A percentile compares a stretch with the other conserved stretches of the same genome.
These are phyloP conservation scores for Ogataea pini DNA, from an alignment of 805 yeast species.

Conservation along the genomic window DNA sequence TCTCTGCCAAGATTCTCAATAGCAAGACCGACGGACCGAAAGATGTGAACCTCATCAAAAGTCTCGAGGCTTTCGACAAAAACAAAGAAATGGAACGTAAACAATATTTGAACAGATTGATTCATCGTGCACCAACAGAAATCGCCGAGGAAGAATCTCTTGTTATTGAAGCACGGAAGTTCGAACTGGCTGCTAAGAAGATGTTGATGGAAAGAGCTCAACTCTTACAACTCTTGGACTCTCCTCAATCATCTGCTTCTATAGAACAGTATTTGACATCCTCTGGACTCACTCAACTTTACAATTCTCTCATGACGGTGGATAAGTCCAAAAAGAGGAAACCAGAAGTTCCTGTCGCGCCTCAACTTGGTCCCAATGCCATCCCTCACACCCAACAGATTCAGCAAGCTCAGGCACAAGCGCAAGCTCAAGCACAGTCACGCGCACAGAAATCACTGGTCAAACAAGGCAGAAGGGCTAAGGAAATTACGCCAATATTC, in stretches of 20 bases:
- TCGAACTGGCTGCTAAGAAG: conserved; percentile 89
- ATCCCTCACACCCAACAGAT: conserved; percentile 45
- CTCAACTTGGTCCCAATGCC: conserved; percentile 57
- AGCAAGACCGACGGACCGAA: conserved; percentile 39
- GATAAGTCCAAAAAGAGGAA: conserved; percentile 64
- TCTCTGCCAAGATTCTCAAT: conserved; percentile 57
- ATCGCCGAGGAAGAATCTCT: conserved; percentile 97
- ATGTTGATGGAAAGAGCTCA: conserved; percentile 82
- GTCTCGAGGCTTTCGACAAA: conserved; percentile 64
- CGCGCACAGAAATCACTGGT: conserved; percentile 14
- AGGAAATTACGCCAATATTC: background rate
- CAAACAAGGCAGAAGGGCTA: conserved; percentile 11
- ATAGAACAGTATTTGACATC: conserved; percentile 78
- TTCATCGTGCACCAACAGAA: conserved; percentile 90
- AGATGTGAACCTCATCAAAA: conserved; percentile 52
- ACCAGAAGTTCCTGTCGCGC: conserved; percentile 55
- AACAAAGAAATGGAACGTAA: conserved; percentile 78
- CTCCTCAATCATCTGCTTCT: conserved; percentile 79
- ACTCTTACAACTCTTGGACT: conserved; percentile 74
- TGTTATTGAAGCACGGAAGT: conserved; percentile 87
- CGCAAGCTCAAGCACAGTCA: conserved; percentile 17
- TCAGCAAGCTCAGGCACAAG: conserved; percentile 22
- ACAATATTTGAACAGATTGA: conserved; percentile 69
- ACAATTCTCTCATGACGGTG: conserved; percentile 68
- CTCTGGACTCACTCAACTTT: conserved; percentile 85